A percentile compares a stretch with the other conserved stretches of the same genome.
These are phyloP conservation scores for Solanum stenotomum DNA, from an alignment of 257 asterid species.

Conservation along the genomic window DNA sequence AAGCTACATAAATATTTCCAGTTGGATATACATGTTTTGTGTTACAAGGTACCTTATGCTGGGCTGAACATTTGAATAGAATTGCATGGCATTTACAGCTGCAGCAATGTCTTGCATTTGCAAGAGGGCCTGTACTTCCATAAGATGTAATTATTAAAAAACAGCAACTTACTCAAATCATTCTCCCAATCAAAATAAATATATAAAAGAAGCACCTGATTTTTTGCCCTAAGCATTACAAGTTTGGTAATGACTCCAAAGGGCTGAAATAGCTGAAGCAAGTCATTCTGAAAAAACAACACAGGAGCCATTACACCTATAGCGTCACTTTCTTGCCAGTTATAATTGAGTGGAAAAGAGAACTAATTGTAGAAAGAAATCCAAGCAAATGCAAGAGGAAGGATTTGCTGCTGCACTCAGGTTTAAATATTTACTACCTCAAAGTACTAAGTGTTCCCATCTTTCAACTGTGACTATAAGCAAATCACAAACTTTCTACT, in stretches of 20 bases:
- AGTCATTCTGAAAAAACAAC: constrained; percentile 58
- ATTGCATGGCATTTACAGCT: constrained; percentile 85
- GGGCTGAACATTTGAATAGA: constrained; percentile 72
- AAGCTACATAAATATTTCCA: background rate
- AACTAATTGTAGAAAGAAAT: background rate
- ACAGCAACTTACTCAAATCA: background rate
- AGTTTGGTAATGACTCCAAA: constrained; percentile 87
- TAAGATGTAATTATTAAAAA: background rate
- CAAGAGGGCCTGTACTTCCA: constrained; percentile 66
- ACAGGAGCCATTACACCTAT: background rate
- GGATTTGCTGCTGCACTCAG: background rate
- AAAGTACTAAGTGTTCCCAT: background rate
- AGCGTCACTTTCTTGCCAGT: background rate
- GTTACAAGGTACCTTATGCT: constrained; percentile 55
- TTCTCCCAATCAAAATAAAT: background rate
- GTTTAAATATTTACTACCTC: background rate
- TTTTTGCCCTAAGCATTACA: constrained; percentile 97
- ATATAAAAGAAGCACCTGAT: constrained; percentile 51
- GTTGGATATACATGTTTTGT: background rate
- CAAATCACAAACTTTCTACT: background rate
- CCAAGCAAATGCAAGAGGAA: background rate
- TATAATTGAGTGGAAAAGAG: background rate
- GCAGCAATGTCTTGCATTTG: constrained; percentile 94
- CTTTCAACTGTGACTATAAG: background rate
- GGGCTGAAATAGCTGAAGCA: constrained; percentile 98